Percentiles rank a stretch among this genome's conserved stretches.
Evolutionary conservation across 176 grass and related monocot genomes (phyloP).

Genomic region (Stipa capillata): DNA sequence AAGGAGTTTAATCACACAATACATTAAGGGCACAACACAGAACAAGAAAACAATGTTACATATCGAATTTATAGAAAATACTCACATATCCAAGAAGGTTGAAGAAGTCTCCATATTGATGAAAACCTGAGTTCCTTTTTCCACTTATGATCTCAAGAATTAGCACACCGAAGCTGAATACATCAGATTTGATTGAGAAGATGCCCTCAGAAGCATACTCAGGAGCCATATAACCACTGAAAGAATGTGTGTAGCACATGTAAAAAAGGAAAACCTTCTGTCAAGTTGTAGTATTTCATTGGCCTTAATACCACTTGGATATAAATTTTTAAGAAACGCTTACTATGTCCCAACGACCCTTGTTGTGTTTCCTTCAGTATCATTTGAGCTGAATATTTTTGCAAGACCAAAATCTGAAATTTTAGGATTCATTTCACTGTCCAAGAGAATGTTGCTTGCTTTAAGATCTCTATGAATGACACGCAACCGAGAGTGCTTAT

Average conservation of each 20-base stretch:
- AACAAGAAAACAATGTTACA: not conserved
- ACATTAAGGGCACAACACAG: not conserved
- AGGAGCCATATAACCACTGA: conserved; percentile 20
- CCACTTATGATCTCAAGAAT: conserved; percentile 16
- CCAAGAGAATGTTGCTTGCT: too few species aligned
- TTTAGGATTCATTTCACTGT: conserved; percentile 12
- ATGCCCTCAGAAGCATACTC: not conserved
- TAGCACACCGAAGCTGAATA: conserved; percentile 24
- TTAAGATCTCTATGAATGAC: too few species aligned
- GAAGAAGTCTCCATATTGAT: not conserved
- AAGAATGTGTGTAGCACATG: not conserved
- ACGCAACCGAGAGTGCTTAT: too few species aligned
- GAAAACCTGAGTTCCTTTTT: not conserved
- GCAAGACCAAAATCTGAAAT: conserved; percentile 2
- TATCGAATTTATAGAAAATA: not conserved
- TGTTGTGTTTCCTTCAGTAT: not conserved
- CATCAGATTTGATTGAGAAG: conserved; percentile 17
- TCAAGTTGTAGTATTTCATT: not conserved
- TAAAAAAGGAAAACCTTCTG: not conserved
- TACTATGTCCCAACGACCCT: not conserved
- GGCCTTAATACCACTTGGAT: not conserved
- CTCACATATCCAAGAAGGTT: conserved; percentile 23
- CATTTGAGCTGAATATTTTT: not conserved
- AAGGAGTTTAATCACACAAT: not conserved
- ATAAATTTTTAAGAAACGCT: not conserved